Conservation (phyloP, 345 rosid genomes). For the Turnera subulata region DNA sequence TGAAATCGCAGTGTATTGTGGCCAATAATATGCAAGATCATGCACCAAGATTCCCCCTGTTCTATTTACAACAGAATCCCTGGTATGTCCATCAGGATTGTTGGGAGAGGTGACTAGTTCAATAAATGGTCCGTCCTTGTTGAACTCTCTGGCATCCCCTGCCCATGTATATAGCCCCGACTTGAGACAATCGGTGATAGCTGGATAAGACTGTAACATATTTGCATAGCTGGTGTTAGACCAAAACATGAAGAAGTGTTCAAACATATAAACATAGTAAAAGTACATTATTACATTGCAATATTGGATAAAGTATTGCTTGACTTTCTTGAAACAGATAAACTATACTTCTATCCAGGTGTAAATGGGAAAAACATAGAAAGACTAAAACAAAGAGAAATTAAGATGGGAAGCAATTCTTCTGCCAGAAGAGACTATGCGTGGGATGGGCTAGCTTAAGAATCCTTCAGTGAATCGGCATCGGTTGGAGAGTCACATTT, state of each 20-base stretch:
- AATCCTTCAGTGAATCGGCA: no score
- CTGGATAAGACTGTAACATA: slow-evolving; percentile 66
- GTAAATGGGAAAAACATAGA: no score
- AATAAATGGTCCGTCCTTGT: slow-evolving; percentile 60
- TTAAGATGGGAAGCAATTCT: no score
- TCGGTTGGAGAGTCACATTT: no score
- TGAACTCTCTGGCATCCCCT: slow-evolving; percentile 69
- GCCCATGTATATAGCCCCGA: slow-evolving; percentile 78
- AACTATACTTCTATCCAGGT: no score
- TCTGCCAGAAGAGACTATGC: no score
- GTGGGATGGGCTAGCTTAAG: no score
- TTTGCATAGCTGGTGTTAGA: slow-evolving; percentile 12
- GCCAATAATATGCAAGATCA: slow-evolving; percentile 95
- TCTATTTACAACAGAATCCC: slow-evolving; percentile 64
- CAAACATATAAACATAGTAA: background rate
- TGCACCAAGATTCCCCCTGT: slow-evolving; percentile 68
- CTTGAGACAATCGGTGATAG: slow-evolving; percentile 68
- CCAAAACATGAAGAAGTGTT: background rate
- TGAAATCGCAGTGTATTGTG: slow-evolving; percentile 80
- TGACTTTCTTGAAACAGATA: no score
- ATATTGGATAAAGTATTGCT: no score
- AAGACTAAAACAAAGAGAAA: no score
- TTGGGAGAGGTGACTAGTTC: slow-evolving; percentile 92
- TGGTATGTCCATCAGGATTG: slow-evolving; percentile 78
- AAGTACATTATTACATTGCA: background rate